Evolutionary conservation across 2,329 filamentous ascomycete genomes (phyloP).

Genomic region (Sarocladium kiliense): DNA sequence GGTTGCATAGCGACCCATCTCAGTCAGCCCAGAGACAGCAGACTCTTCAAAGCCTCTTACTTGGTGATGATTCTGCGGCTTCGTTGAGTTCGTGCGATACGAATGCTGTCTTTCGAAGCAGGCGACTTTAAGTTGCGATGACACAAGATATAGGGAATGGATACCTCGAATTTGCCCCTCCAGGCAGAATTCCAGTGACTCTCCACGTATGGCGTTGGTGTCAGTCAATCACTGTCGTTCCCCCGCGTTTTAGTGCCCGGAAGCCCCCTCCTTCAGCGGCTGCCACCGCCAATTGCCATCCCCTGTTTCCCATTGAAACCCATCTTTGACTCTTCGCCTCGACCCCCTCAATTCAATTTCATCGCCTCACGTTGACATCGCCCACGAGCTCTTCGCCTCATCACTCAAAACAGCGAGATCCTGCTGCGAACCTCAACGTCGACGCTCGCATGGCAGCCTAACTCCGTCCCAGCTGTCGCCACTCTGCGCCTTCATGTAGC

Average conservation of each 20-base stretch:
- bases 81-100: neutral
- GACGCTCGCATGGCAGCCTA: neutral
- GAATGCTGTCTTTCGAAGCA: too few relatives aligned
- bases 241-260: slow-evolving; percentile 2
- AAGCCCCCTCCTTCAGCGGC: neutral
- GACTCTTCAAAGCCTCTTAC: too few relatives aligned
- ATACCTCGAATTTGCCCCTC: too few relatives aligned
- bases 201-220: neutral
- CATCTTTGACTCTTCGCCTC: neutral
- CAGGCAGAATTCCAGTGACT: too few relatives aligned
- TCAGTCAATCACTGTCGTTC: neutral
- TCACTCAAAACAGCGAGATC: too few relatives aligned
- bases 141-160: too few relatives aligned
- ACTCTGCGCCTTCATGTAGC: neutral
- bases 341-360: neutral
- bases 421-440: too few relatives aligned
- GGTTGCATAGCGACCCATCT: neutral
- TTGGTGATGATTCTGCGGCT: neutral
- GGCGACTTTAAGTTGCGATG: too few relatives aligned
- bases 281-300: neutral
- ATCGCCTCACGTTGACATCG: neutral
- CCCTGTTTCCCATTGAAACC: neutral
- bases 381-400: too few relatives aligned
- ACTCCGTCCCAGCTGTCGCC: neutral
- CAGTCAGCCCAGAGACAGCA: neutral